Base-by-base conservation (phyloP, 352 stramenopile species). In the Phytophthora pseudosyringae region DNA sequence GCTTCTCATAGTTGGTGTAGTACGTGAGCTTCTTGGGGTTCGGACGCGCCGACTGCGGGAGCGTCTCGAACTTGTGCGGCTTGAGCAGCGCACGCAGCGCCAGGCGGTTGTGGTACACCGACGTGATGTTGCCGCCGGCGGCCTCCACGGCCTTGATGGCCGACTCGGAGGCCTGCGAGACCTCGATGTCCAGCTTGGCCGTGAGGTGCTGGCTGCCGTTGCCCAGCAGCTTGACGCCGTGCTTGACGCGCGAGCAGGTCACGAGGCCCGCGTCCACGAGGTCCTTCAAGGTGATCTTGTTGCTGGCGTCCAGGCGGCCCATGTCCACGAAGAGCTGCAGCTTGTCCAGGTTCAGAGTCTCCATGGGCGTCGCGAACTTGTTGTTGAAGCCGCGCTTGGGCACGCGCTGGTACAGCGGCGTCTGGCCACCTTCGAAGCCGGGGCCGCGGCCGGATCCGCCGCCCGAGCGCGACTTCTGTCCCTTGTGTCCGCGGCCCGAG, bases 311-410 rank as follows among this genome's bases (percentile, higher is more conserved):
- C 11, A 99, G 71, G 33, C 97, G 91, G 29, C 97, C 96, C 93
- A 98, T 99, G 73, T 98, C 97, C 52, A 99, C 87, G 70, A 97
- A 99, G 65, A 98, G 83, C 79, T 99, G 93, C 43, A 99, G 67
- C 35, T 89, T 95, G 56, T 95, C 90, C 12, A 99, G 40, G 83
- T 98, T 99, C 13, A 99, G 44, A 0, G 80, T 78, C 62, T 98
- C 83, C 83, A 99, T 97, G 8, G 91, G 86, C 53, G 84, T 97
- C 62, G 80, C 87, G 64, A 91, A 94, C 72, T 90, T 92, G 68
- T 95, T 95, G 77, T 99, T 99, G 79, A 99, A 99, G 55, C 97
- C 98, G 38, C 96, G 91, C 86, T 99, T 99, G 32, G 98, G 98
- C 39, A 99, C 69, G 41, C 92, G 86, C 73, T 98, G 94, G 81